Percentiles rank a stretch among this genome's conserved stretches.
These are phyloP conservation scores for Alternaria burnsii DNA, from an alignment of 2,329 filamentous ascomycete species.

Conservation along the genomic window DNA sequence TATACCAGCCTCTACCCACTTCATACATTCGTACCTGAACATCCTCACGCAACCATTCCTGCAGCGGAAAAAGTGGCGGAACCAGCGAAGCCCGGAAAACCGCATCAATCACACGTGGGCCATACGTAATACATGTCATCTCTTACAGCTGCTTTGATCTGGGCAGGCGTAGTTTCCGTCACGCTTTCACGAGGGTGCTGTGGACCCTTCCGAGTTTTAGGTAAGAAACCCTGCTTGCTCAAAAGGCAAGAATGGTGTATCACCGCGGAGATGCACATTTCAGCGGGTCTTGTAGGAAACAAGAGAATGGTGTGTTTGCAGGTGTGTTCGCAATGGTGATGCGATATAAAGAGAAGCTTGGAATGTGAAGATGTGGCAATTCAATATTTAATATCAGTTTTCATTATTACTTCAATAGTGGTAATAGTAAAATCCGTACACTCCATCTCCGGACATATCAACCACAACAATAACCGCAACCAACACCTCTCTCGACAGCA, in stretches of 20 bases:
- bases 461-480: background rate
- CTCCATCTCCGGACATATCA: background rate
- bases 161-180: background rate
- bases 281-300: slow-evolving; percentile 13
- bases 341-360: background rate
- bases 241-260: background rate
- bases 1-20: background rate
- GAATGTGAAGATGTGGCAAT: background rate
- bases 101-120: background rate
- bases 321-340: background rate
- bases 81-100: background rate
- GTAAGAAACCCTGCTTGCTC: background rate
- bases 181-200: background rate
- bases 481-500: background rate
- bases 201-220: background rate
- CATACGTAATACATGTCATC: background rate
- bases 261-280: slow-evolving; percentile 16
- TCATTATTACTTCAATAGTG: background rate
- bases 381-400: background rate
- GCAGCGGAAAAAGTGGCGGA: background rate
- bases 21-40: background rate
- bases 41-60: background rate
- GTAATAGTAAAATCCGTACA: background rate
- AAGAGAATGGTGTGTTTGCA: background rate
- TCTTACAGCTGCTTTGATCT: background rate